Base-by-base conservation (phyloP, 2,329 filamentous ascomycete species). In the Venturia pyrina region DNA sequence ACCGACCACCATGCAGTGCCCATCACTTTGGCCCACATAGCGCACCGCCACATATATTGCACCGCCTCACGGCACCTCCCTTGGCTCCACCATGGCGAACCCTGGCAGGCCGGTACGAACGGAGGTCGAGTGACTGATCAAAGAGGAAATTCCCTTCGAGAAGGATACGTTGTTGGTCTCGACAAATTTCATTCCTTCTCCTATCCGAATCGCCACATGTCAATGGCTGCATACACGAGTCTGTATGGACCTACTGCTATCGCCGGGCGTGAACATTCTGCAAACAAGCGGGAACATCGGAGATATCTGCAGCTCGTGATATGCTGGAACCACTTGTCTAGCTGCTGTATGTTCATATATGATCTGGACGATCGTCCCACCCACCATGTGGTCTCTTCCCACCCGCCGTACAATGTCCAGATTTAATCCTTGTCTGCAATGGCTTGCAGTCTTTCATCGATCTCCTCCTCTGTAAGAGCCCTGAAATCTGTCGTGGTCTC, bases 341-440 rank as follows among this genome's bases (percentile, higher is more conserved):
- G 32, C 32, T 28, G 53, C 15, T 37, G 53, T 17, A 59, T 32
- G n/a, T 34, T 32, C 41, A 43, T 15, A 43, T 8, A 28, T 34
- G 0, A 17, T 57, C 24, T 34, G 11, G 11, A 17, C 24, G 24
- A 57, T 57, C 50, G 50, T 57, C 17, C 53, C 32, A 59, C 53
- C 53, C 53, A 59, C 34, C 53, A 59, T 59, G 32, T 37, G 28
- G 53, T 59, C 28, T 59, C 53, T 59, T 62, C 21, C 60, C 37
- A 44, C 21, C 24, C 40, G 21, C 40, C 60, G n/a, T 43, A 34
- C 37, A 59, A 59, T 5, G 15, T 37, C 19, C 41, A 34, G 15
- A 46, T 32, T 62, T 85, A 99, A 80, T 99, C 95, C 86, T 97
- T 98, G 84, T 99, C 95, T 67, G 92, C 92, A 78, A 99, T 99